These are phyloP conservation scores for Ophiocordyceps camponoti-floridani DNA, from an alignment of 2,329 filamentous ascomycete genomes.

Conservation along the genomic window DNA sequence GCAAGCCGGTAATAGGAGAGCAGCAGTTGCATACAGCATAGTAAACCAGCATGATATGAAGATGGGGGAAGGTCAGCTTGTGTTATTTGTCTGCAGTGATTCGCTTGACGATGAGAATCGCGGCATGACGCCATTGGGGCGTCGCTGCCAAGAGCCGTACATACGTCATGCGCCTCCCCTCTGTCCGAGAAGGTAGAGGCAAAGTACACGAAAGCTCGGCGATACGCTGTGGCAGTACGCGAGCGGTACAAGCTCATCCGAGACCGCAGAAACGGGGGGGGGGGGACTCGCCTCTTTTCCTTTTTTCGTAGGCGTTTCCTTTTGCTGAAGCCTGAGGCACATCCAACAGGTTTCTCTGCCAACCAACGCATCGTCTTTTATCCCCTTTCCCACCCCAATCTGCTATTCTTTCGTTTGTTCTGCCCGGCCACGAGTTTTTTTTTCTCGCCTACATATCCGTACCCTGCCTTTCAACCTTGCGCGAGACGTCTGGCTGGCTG, in stretches of 20 bases:
- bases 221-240: too few relatives aligned
- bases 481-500: too few relatives aligned
- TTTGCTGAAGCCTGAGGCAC: background rate
- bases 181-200: too few relatives aligned
- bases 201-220: too few relatives aligned
- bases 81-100: background rate
- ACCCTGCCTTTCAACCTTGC: too few relatives aligned
- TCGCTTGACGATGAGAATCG: background rate
- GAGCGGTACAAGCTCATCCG: too few relatives aligned
- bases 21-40: background rate
- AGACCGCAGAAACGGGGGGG: too few relatives aligned
- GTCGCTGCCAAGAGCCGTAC: background rate
- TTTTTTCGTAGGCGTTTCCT: background rate
- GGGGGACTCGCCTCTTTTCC: background rate
- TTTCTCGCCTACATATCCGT: background rate
- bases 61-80: background rate
- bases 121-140: background rate
- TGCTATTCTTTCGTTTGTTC: background rate
- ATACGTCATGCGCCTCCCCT: too few relatives aligned
- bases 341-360: too few relatives aligned
- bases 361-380: too few relatives aligned
- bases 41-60: background rate
- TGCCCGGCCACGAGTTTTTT: background rate
- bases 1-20: background rate
- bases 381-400: too few relatives aligned